Percentiles rank a stretch among this genome's conserved stretches.
Conservation (phyloP, 1,284 basidiomycete genomes). For the Ganoderma multipileum region DNA sequence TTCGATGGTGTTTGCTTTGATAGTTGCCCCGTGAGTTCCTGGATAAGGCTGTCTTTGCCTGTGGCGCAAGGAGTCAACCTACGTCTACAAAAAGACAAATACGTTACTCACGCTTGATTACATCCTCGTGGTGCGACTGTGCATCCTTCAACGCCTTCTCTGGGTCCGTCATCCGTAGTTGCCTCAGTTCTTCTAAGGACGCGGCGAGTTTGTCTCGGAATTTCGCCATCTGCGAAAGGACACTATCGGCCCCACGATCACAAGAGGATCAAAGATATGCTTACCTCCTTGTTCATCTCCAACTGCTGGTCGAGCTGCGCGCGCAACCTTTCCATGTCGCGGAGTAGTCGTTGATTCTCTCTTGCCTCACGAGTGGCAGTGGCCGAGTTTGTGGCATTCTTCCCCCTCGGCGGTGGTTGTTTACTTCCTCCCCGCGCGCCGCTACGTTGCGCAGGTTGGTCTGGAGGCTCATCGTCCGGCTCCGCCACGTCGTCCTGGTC, state of each 20-base stretch:
- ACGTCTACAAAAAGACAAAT: conserved; percentile 10
- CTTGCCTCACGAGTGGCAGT: conserved; percentile 19
- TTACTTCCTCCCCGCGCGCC: conserved; percentile 17
- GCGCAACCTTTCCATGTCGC: conserved; percentile 31
- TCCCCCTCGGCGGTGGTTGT: conserved; percentile 19
- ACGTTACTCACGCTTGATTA: conserved; percentile 52
- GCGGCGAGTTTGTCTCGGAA: conserved; percentile 43
- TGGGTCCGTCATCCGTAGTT: conserved; percentile 65
- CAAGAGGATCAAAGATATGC: not conserved
- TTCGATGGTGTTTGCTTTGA: conserved; percentile 59
- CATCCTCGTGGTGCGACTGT: conserved; percentile 55
- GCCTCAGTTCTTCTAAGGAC: conserved; percentile 63
- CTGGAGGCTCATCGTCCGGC: conserved; percentile 22
- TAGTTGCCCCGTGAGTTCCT: conserved; percentile 62
- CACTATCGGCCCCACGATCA: not conserved
- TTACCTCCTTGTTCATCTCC: conserved; percentile 27
- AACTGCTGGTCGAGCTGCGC: conserved; percentile 31
- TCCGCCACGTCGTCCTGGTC: conserved; percentile 20
- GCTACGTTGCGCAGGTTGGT: conserved; percentile 14
- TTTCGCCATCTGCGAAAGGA: conserved; percentile 49
- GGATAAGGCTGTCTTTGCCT: conserved; percentile 66
- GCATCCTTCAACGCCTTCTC: conserved; percentile 59
- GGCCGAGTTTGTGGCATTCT: conserved; percentile 8
- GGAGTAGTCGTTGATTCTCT: conserved; percentile 23
- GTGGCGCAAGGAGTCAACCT: conserved; percentile 3